These are phyloP conservation scores for Immersiella caudata DNA, from an alignment of 495 filamentous ascomycete genomes.

Conservation along the genomic window DNA sequence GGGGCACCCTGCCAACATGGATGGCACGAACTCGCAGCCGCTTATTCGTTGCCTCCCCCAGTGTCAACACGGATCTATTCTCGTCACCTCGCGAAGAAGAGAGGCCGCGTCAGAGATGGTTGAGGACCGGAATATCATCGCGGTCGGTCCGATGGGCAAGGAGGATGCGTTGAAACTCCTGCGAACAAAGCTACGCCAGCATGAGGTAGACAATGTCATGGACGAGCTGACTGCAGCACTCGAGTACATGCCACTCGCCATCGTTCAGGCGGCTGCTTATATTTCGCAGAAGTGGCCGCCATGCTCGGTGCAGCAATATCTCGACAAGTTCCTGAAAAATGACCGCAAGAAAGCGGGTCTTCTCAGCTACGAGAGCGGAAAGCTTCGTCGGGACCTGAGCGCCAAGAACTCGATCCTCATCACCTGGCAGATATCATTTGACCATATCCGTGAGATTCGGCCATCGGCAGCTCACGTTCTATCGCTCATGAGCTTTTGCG, in stretches of 20 bases:
- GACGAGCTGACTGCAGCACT: slow-evolving; percentile 40
- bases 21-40: slow-evolving; percentile 8
- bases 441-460: slow-evolving; percentile 22
- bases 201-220: slow-evolving; percentile 16
- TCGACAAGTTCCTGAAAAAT: slow-evolving; percentile 40
- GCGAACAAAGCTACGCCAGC: slow-evolving; percentile 29
- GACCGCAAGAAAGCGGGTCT: slow-evolving; percentile 38
- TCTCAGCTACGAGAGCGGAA: slow-evolving; percentile 32
- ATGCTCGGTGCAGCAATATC: slow-evolving; percentile 39
- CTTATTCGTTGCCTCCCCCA: slow-evolving; percentile 11
- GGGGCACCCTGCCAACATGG: neutral
- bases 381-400: slow-evolving; percentile 34
- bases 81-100: slow-evolving; percentile 41
- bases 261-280: slow-evolving; percentile 53
- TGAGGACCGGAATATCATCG: slow-evolving; percentile 19
- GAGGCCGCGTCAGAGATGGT: slow-evolving; percentile 28
- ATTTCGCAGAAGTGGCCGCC: slow-evolving; percentile 37
- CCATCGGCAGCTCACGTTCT: slow-evolving; percentile 40
- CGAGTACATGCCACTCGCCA: slow-evolving; percentile 55
- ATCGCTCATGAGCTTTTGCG: slow-evolving; percentile 43
- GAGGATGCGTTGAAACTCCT: slow-evolving; percentile 34
- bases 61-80: slow-evolving; percentile 25
- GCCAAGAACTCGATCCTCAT: slow-evolving; percentile 36
- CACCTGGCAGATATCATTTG: slow-evolving; percentile 31
- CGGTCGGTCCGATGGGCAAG: slow-evolving; percentile 33